Evolutionary conservation across 495 filamentous ascomycete species (phyloP).

Genomic region (Pseudoneurospora amorphoporcata): DNA sequence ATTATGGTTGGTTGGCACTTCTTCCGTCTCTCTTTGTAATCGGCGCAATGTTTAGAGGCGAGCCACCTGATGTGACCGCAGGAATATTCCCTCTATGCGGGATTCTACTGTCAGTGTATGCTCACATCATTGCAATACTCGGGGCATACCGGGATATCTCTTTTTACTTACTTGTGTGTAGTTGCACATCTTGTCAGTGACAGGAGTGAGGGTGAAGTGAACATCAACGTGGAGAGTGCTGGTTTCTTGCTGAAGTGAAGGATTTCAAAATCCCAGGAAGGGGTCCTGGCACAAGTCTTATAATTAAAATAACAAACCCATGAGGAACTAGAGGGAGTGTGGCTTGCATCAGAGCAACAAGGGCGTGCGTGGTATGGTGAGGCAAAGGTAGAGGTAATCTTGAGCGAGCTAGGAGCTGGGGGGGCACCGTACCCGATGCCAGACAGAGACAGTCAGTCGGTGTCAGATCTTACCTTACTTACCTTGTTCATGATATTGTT

Average conservation of each 20-base stretch:
- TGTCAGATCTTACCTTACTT: not conserved
- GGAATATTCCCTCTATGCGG: constrained; percentile 2
- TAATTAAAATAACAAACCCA: not conserved
- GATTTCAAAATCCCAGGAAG: not conserved
- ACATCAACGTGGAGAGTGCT: not conserved
- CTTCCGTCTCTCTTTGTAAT: not conserved
- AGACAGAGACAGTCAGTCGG: not conserved
- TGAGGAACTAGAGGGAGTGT: not conserved
- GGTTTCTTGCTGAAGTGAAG: not conserved
- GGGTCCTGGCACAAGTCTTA: not conserved
- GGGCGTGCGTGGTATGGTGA: not conserved
- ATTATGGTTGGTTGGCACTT: constrained; percentile 3
- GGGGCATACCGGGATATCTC: not conserved
- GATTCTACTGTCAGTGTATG: not conserved
- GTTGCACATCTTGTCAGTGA: not conserved
- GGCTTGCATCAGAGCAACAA: not conserved
- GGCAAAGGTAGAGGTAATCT: not conserved
- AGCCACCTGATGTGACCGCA: constrained; percentile 11
- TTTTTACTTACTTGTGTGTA: constrained; percentile 1
- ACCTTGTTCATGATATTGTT: not conserved
- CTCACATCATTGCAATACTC: not conserved
- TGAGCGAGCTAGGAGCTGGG: not conserved
- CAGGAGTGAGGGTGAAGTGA: not conserved
- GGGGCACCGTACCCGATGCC: not conserved
- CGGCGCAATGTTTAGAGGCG: constrained; percentile 7